These are phyloP conservation scores for Mycena metata DNA, from an alignment of 768 basidiomycete genomes.

Conservation along the genomic window DNA sequence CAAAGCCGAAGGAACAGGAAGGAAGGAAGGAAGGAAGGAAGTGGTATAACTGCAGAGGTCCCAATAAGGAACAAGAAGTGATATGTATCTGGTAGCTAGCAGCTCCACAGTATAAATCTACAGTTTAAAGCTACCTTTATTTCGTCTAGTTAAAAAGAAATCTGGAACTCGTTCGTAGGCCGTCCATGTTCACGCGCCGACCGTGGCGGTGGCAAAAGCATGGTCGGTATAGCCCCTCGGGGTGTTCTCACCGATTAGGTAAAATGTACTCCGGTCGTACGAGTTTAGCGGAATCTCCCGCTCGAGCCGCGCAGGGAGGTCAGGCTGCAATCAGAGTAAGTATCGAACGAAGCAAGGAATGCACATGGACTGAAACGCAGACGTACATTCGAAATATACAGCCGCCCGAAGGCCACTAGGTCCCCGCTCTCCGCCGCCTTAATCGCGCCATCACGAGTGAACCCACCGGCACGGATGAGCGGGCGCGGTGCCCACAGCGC, in stretches of 20 bases:
- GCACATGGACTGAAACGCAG: not conserved
- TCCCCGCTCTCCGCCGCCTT: constrained; percentile 41
- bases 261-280: constrained; percentile 41
- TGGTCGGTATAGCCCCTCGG: constrained; percentile 45
- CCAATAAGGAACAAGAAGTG: too few species aligned
- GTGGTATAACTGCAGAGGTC: too few species aligned
- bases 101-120: too few species aligned
- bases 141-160: too few species aligned
- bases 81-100: too few species aligned
- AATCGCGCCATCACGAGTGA: constrained; percentile 45
- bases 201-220: not conserved
- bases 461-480: constrained; percentile 48
- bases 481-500: constrained; percentile 47
- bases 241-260: constrained; percentile 18
- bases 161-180: too few species aligned
- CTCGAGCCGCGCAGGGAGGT: constrained; percentile 39
- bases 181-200: too few species aligned
- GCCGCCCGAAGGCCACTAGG: constrained; percentile 50
- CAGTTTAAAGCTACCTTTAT: too few species aligned
- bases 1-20: too few species aligned
- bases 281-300: constrained; percentile 39
- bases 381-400: constrained; percentile 52
- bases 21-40: too few species aligned
- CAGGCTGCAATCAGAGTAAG: constrained; percentile 39
- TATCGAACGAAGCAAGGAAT: not conserved